Percentiles rank a stretch among this genome's conserved stretches.
Evolutionary conservation across 352 stramenopile genomes (phyloP).

Genomic region (Pythium pyrilobum): DNA sequence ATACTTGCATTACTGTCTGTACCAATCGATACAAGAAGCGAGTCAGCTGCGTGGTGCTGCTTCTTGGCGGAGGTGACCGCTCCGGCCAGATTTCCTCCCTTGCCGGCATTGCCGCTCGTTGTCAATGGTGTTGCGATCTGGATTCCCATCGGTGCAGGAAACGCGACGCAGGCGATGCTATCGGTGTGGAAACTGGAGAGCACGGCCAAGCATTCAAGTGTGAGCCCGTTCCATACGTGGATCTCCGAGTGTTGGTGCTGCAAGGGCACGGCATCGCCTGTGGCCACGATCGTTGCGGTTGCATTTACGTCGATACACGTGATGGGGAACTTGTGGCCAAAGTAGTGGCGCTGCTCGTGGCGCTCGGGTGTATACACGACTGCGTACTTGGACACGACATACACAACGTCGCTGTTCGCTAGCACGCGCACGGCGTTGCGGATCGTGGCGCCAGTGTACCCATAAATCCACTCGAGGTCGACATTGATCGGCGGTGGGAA

Average conservation of each 20-base stretch:
- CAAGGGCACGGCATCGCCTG: conserved; percentile 29
- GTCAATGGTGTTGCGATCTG: conserved; percentile 20
- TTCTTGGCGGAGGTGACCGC: conserved; percentile 50
- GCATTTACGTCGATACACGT: conserved; percentile 58
- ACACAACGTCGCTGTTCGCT: conserved; percentile 52
- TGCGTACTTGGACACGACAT: conserved; percentile 69
- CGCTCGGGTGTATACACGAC: conserved; percentile 57
- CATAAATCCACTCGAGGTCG: conserved; percentile 74
- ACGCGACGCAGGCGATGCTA: conserved; percentile 48
- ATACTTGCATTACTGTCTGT: conserved; percentile 59
- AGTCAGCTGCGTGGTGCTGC: conserved; percentile 51
- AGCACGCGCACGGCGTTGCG: conserved; percentile 51
- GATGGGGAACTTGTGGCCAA: conserved; percentile 51
- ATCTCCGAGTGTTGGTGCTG: conserved; percentile 40
- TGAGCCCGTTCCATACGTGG: conserved; percentile 63
- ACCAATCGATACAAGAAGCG: conserved; percentile 54
- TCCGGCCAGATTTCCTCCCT: conserved; percentile 16
- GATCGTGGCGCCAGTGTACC: conserved; percentile 35
- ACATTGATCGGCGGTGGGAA: conserved; percentile 58
- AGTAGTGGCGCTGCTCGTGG: conserved; percentile 73
- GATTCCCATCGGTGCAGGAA: conserved; percentile 37
- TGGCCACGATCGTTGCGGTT: conserved; percentile 58
- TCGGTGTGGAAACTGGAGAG: conserved; percentile 57
- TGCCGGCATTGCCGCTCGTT: conserved; percentile 28
- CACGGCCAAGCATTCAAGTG: conserved; percentile 63